These are phyloP conservation scores for Cryptococcus deneoformans DNA, from an alignment of 1,284 basidiomycete species.

Conservation along the genomic window DNA sequence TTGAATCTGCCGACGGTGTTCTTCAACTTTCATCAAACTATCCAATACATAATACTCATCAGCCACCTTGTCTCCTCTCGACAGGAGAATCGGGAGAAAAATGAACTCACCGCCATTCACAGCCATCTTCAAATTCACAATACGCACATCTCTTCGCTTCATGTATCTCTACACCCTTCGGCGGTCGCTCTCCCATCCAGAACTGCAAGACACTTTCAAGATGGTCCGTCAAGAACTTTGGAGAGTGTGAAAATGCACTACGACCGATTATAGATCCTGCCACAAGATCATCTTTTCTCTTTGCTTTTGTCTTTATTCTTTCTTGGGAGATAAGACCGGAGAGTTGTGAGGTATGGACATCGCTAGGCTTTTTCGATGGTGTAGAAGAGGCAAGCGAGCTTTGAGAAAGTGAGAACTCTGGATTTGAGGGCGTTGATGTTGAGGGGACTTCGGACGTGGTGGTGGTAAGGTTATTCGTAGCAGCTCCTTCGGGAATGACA, in stretches of 20 bases:
- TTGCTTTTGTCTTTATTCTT: not conserved
- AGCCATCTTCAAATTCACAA: conserved; percentile 73
- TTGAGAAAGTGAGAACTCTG: not conserved
- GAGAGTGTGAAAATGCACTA: conserved; percentile 61
- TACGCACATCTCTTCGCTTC: conserved; percentile 68
- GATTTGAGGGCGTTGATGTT: too few relatives aligned
- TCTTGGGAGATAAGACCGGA: conserved; percentile 4
- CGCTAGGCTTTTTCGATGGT: not conserved
- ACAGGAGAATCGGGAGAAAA: not conserved
- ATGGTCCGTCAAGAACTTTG: conserved; percentile 58
- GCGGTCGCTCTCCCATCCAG: conserved; percentile 68
- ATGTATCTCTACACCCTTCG: conserved; percentile 64
- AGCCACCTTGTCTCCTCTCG: not conserved
- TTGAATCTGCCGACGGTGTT: not conserved
- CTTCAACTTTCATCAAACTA: conserved; percentile 6
- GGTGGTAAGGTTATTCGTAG: too few relatives aligned
- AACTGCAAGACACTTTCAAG: conserved; percentile 61
- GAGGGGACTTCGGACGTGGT: not conserved
- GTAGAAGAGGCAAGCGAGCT: not conserved
- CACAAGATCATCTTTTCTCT: conserved; percentile 3
- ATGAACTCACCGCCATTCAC: conserved; percentile 67
- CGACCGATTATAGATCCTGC: conserved; percentile 62
- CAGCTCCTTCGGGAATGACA: too few relatives aligned
- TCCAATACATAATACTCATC: not conserved
- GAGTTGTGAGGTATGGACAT: conserved; percentile 2